Evolutionary conservation across 176 grass and related monocot species (phyloP), one percentile per base, ranked within the genome.

Genomic region (Triticum urartu): DNA sequence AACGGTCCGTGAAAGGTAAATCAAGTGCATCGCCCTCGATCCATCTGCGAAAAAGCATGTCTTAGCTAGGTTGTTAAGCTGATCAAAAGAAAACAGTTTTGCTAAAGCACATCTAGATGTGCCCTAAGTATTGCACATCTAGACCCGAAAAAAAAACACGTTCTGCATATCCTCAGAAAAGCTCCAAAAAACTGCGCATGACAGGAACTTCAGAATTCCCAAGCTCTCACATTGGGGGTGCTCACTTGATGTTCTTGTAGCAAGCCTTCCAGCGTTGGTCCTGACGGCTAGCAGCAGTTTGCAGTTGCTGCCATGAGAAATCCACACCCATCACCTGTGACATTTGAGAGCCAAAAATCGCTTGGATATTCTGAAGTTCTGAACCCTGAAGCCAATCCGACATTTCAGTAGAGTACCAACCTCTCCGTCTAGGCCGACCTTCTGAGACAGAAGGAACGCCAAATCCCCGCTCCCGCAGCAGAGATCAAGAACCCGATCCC

Each of bases 401-500:
- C 25, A 75, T 75, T 76, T 15, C 75, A 84, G 26, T n/a, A 87
- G 50, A 54, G 50, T 18, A 54, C 85, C 45, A 48, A 98, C 96
- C 93, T 98, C 81, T 83, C 96, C 96, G 33, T 95, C 86, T 11
- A 88, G n/a, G 72, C 92, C 96, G 56, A 95, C 93, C 79, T 95
- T 98, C 86, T 92, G 88, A 36, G 92, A 94, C 36, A 94, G 83
- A 59, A 94, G 88, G 77, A 95, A 98, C 2, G 90, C 79, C 79
- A 98, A 85, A 92, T 98, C 96, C 15, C 96, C 90, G 25, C 96
- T 95, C 63, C 93, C 96, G 58, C 96, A 98, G 72, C 96, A 98
- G 64, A 98, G 86, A 98, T 98, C 96, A 79, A 98, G 94, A 81
- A 91, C 90, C 10, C 88, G 87, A 87, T 94, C 90, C 28, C 92